Evolutionary conservation across 805 yeast species (phyloP).

Genomic region (Zygoascus bituminiphila): DNA sequence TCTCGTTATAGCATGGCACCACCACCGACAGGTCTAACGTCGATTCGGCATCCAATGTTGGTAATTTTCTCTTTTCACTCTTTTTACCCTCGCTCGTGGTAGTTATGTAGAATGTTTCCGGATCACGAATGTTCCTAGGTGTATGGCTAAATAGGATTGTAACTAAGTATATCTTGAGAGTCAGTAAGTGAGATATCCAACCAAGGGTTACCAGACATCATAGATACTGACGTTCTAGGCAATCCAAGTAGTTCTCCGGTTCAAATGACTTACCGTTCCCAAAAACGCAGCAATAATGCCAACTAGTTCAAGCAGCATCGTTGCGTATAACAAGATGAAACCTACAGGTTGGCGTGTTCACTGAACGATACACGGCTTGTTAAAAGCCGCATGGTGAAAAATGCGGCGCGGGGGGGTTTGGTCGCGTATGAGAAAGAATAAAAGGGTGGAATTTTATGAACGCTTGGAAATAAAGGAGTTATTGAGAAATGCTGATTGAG

Average conservation of each 20-base stretch:
- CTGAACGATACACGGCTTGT: not conserved
- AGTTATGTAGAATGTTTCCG: slow-evolving; percentile 1
- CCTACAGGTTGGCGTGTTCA: not conserved
- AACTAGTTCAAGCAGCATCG: not conserved
- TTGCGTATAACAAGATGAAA: not conserved
- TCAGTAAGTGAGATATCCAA: too few species aligned
- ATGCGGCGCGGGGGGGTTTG: too few species aligned
- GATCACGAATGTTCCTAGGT: not conserved
- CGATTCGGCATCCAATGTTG: slow-evolving; percentile 6
- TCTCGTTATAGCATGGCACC: slow-evolving; percentile 92
- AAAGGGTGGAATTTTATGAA: too few species aligned
- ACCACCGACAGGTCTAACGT: slow-evolving; percentile 61
- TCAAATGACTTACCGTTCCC: not conserved
- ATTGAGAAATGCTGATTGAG: too few species aligned
- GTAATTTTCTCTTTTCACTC: slow-evolving; percentile 4
- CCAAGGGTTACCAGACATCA: not conserved
- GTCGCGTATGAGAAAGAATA: too few species aligned
- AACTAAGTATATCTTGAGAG: not conserved
- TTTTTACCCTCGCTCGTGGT: not conserved
- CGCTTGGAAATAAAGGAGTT: too few species aligned
- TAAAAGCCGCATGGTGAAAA: not conserved
- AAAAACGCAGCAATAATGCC: not conserved
- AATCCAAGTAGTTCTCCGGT: not conserved
- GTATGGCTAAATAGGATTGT: not conserved
- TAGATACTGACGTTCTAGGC: too few species aligned